Conservation (phyloP, 2,329 filamentous ascomycete genomes). For the Fusarium devonianum region DNA sequence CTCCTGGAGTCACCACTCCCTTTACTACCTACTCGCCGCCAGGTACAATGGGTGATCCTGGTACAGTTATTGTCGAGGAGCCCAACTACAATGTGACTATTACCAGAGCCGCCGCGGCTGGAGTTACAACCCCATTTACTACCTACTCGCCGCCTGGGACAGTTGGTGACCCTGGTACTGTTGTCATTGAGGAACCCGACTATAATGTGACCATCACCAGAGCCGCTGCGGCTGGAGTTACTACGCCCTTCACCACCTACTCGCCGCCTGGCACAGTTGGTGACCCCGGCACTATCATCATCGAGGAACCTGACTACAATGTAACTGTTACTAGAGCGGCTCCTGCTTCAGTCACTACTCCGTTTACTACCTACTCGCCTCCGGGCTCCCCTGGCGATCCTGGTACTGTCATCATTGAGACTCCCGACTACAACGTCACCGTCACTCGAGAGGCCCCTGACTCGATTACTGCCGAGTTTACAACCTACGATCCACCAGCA, state of each 20-base stretch:
- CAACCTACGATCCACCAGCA: background rate
- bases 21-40: slow-evolving; percentile 19
- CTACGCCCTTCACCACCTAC: background rate
- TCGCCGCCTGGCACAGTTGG: background rate
- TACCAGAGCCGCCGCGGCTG: slow-evolving; percentile 9
- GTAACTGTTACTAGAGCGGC: slow-evolving; percentile 4
- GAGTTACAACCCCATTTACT: slow-evolving; percentile 12
- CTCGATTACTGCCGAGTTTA: background rate
- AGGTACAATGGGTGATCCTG: slow-evolving; percentile 13
- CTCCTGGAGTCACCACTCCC: slow-evolving; percentile 7
- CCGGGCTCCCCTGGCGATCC: slow-evolving; percentile 1
- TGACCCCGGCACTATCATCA: background rate
- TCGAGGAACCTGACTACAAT: background rate
- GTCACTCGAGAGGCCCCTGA: slow-evolving; percentile 1
- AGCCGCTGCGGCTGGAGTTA: background rate
- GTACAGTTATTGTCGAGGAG: slow-evolving; percentile 16
- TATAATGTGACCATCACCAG: slow-evolving; percentile 19
- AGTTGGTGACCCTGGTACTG: slow-evolving; percentile 16
- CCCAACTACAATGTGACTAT: slow-evolving; percentile 20
- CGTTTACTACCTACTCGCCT: slow-evolving; percentile 2
- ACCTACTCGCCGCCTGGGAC: slow-evolving; percentile 8
- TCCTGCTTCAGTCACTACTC: background rate
- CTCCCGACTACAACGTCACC: slow-evolving; percentile 16
- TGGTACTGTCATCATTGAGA: slow-evolving; percentile 8
- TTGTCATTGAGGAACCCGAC: slow-evolving; percentile 11